Conservation (phyloP, 768 basidiomycete genomes). For the Megacollybia marginata region DNA sequence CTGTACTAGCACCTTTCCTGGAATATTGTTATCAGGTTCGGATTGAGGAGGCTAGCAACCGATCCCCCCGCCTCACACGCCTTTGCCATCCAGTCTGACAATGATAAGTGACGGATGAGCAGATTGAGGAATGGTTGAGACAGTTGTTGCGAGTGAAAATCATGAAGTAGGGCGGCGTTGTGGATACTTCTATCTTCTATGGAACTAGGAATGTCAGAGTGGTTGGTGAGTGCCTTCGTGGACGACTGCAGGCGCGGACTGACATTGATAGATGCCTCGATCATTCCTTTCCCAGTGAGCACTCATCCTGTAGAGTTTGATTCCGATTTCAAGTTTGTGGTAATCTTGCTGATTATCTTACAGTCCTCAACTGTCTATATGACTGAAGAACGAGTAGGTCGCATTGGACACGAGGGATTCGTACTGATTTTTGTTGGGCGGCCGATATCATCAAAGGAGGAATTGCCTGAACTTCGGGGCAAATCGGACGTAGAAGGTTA, state of each 20-base stretch:
- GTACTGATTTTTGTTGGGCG: background rate
- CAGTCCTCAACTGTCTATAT: background rate
- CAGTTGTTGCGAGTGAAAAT: slow-evolving; percentile 21
- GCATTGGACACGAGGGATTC: background rate
- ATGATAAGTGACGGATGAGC: too few species aligned
- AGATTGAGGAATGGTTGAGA: slow-evolving; percentile 18
- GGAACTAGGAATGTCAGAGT: slow-evolving; percentile 11
- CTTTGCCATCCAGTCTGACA: too few species aligned
- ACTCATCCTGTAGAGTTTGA: background rate
- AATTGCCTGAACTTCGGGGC: background rate
- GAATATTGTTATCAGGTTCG: too few species aligned
- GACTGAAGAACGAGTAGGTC: background rate
- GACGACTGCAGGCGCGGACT: too few species aligned
- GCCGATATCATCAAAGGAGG: background rate
- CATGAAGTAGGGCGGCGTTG: slow-evolving; percentile 31
- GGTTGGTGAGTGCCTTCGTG: background rate
- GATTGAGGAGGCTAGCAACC: too few species aligned
- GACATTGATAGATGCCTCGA: background rate
- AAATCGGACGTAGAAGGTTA: too few species aligned
- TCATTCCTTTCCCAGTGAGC: background rate
- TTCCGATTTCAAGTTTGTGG: background rate
- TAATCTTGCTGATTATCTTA: background rate
- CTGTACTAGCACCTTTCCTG: too few species aligned
- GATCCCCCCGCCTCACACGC: too few species aligned
- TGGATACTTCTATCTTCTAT: slow-evolving; percentile 27